A percentile compares a stretch with the other conserved stretches of the same genome.
These are phyloP conservation scores for Linnemannia hyalina DNA, from an alignment of 192 early-diverging fungal genomes.

Conservation along the genomic window DNA sequence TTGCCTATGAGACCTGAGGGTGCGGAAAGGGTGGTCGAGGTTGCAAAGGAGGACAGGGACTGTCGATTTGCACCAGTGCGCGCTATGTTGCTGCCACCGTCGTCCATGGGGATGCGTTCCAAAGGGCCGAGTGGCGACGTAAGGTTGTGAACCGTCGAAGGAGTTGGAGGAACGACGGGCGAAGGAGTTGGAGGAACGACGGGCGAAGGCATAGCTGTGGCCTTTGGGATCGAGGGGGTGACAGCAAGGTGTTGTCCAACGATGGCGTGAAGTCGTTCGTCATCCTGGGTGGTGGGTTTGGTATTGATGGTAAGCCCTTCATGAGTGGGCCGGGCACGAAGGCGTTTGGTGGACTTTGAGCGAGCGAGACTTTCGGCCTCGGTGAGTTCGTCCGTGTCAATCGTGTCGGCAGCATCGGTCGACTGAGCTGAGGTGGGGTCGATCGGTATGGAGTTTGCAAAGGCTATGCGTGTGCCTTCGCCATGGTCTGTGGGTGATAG, in stretches of 20 bases:
- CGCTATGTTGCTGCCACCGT: neutral
- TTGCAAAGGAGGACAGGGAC: neutral
- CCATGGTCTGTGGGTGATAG: neutral
- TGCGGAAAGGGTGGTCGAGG: neutral
- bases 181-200: neutral
- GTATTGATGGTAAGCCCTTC: conserved; percentile 6
- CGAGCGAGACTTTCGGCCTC: conserved; percentile 1
- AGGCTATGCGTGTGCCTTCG: neutral
- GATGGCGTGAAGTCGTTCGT: conserved; percentile 29
- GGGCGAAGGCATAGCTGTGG: neutral
- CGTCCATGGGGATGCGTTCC: neutral
- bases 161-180: neutral
- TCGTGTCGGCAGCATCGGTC: neutral
- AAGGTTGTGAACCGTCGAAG: neutral
- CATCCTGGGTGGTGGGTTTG: neutral
- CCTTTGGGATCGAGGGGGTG: conserved; percentile 18
- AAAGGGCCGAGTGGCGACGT: neutral
- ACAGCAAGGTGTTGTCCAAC: conserved; percentile 32
- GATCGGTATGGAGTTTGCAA: neutral
- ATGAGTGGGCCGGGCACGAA: neutral
- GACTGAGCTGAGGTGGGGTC: neutral
- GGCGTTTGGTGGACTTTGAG: conserved; percentile 22
- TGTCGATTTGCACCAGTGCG: neutral
- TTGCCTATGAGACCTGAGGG: neutral
- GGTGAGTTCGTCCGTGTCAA: neutral